Percentiles rank a stretch among this genome's conserved stretches.
These are phyloP conservation scores for Stentor coeruleus DNA, from an alignment of 73 alveolate genomes.

Conservation along the genomic window DNA sequence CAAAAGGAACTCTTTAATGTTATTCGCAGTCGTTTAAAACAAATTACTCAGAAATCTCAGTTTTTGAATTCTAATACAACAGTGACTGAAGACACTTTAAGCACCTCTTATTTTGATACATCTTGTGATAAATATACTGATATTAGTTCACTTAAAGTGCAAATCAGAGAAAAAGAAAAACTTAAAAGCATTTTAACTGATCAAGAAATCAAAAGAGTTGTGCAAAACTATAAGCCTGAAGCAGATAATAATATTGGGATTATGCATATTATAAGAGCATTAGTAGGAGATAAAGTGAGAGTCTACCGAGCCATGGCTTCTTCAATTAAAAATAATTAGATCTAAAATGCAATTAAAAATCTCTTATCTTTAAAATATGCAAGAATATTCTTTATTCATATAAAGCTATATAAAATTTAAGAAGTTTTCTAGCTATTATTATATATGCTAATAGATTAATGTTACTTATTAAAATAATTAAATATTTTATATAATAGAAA, in stretches of 20 bases:
- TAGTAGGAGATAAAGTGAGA: not conserved
- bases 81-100: no score
- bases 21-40: not conserved
- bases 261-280: not conserved
- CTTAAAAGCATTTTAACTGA: not conserved
- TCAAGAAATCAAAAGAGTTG: not conserved
- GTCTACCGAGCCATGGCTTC: not conserved
- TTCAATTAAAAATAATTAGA: no score
- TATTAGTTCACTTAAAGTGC: not conserved
- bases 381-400: no score
- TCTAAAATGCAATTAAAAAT: no score
- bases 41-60: not conserved
- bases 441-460: no score
- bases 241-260: not conserved
- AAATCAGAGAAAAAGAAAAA: not conserved
- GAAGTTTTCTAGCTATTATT: no score
- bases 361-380: no score
- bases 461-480: no score
- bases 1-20: not conserved
- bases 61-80: not conserved
- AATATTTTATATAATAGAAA: no score
- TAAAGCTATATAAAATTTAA: no score
- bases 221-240: not conserved
- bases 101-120: not conserved
- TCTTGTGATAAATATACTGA: not conserved